Percentiles rank a stretch among this genome's conserved stretches.
These are phyloP conservation scores for Candida sp. DNA, from an alignment of 1,139 yeast genomes.

Conservation along the genomic window DNA sequence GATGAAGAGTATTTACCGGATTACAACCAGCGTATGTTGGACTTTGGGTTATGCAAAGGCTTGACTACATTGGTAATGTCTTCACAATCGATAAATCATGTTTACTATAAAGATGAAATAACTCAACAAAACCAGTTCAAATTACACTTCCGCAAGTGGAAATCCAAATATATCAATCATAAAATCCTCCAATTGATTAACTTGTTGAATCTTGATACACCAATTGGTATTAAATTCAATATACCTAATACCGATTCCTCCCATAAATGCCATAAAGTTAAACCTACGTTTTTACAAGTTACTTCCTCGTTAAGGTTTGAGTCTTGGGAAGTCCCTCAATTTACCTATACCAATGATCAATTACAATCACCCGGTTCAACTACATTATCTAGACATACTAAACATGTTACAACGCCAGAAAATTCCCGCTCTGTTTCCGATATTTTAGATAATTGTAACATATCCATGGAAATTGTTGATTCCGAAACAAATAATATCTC, in stretches of 20 bases:
- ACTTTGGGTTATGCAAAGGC: constrained; percentile 19
- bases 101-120: constrained; percentile 33
- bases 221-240: constrained; percentile 20
- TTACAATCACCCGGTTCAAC: neutral
- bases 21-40: constrained; percentile 13
- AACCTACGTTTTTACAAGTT: neutral
- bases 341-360: neutral
- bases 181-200: constrained; percentile 18
- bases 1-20: constrained; percentile 2
- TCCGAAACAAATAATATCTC: neutral
- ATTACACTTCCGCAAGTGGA: constrained; percentile 22
- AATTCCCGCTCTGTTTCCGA: neutral
- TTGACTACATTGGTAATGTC: constrained; percentile 26
- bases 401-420: neutral
- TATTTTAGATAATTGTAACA: neutral
- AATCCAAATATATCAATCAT: constrained; percentile 22
- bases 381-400: neutral
- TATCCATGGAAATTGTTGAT: constrained; percentile 2
- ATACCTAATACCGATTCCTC: constrained; percentile 29
- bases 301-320: neutral
- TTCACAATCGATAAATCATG: constrained; percentile 24
- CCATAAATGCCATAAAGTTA: neutral
- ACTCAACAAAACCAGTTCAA: constrained; percentile 13
- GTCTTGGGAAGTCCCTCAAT: neutral
- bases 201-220: constrained; percentile 6